phyloP scores from a whole-genome alignment of 768 basidiomycete species.

The Clitopilus passeckerianus region DNA sequence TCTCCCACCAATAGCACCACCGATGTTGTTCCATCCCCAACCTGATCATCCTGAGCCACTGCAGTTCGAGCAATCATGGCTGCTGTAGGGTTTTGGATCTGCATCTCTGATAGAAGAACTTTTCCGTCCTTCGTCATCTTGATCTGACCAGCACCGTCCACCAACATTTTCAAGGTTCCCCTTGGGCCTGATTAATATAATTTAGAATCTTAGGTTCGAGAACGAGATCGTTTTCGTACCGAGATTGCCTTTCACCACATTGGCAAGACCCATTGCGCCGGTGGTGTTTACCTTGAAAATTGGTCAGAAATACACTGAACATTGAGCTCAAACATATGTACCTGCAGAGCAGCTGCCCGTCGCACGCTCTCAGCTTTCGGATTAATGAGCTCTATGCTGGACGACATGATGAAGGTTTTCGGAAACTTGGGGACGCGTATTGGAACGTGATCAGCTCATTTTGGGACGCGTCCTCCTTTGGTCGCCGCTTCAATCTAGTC shows the following conservation, averaged over 20 bases:
- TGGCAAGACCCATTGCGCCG: slow-evolving; percentile 96
- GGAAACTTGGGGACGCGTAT: slow-evolving; percentile 19
- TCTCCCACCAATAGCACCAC: slow-evolving; percentile 96
- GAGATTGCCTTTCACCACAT: slow-evolving; percentile 95
- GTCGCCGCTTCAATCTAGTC: slow-evolving; percentile 22
- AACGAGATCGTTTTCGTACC: slow-evolving; percentile 43
- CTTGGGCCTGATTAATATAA: slow-evolving; percentile 64
- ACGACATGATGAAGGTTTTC: slow-evolving; percentile 41
- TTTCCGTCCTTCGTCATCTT: slow-evolving; percentile 99
- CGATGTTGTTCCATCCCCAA: slow-evolving; percentile 97
- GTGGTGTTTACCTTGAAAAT: slow-evolving; percentile 74
- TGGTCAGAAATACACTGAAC: slow-evolving; percentile 7
- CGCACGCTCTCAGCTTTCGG: slow-evolving; percentile 94
- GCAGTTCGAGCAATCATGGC: slow-evolving; percentile 99
- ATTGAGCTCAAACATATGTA: slow-evolving; percentile 18
- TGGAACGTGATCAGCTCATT: slow-evolving; percentile 3
- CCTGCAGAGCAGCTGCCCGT: slow-evolving; percentile 89
- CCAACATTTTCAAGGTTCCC: slow-evolving; percentile 99
- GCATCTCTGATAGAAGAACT: slow-evolving; percentile 98
- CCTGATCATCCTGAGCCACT: slow-evolving; percentile 98
- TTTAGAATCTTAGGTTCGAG: not conserved
- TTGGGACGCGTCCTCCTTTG: slow-evolving; percentile 16
- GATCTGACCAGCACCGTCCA: slow-evolving; percentile 96
- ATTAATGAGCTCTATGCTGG: slow-evolving; percentile 92
- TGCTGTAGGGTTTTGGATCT: slow-evolving; percentile 98